Evolutionary conservation across 305 asterid species (phyloP).

Genomic region (Plantago coronopus): DNA sequence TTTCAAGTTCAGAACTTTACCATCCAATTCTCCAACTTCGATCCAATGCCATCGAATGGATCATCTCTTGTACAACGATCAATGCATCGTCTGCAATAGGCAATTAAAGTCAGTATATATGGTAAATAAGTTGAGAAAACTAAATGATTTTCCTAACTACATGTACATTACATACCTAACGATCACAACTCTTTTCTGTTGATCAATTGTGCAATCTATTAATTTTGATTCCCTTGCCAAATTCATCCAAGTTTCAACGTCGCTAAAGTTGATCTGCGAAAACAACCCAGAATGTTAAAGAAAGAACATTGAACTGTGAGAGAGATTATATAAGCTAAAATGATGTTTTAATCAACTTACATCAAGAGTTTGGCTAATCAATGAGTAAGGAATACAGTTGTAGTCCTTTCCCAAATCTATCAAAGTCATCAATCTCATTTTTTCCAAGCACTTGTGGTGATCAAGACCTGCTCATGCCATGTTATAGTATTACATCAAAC

Average conservation of each 20-base stretch:
- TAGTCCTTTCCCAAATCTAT: slow-evolving; percentile 64
- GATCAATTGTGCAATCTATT: slow-evolving; percentile 86
- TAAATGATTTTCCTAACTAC: neutral
- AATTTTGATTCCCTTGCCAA: slow-evolving; percentile 80
- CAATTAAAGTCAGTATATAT: slow-evolving; percentile 11
- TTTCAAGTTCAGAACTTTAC: slow-evolving; percentile 36
- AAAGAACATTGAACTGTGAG: neutral
- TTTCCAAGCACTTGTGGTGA: slow-evolving; percentile 71
- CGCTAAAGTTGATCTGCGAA: slow-evolving; percentile 64
- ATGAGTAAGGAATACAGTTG: slow-evolving; percentile 65
- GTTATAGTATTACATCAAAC: slow-evolving; percentile 19
- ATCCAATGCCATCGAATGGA: slow-evolving; percentile 58
- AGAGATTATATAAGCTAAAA: slow-evolving; percentile 5
- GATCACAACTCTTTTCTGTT: slow-evolving; percentile 64
- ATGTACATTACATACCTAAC: slow-evolving; percentile 48
- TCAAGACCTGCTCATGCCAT: slow-evolving; percentile 55
- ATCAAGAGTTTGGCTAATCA: slow-evolving; percentile 69
- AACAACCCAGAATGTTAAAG: slow-evolving; percentile 1
- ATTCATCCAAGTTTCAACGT: slow-evolving; percentile 82
- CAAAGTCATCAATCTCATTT: slow-evolving; percentile 82
- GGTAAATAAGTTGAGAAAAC: slow-evolving; percentile 4
- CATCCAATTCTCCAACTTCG: slow-evolving; percentile 75
- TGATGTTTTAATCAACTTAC: slow-evolving; percentile 24
- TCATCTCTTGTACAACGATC: slow-evolving; percentile 64
- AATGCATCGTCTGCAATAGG: slow-evolving; percentile 49